Percentiles rank a stretch among this genome's conserved stretches.
phyloP scores from a whole-genome alignment of 2,329 filamentous ascomycete species.

The Verticillium zaregamsianum region DNA sequence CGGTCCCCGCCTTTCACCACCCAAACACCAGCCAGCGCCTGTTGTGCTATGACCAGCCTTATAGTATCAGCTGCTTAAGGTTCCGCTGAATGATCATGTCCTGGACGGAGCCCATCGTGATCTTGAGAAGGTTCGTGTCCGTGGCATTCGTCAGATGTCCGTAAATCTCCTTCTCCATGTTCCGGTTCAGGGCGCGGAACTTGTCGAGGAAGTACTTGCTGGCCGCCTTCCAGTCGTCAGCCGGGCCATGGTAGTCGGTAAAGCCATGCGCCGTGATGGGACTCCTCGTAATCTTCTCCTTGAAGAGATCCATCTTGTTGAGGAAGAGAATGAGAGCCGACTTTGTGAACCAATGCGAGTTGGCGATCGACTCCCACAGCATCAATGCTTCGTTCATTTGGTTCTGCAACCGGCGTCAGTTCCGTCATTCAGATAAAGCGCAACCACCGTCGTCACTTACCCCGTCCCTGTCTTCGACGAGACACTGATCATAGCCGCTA shows the following conservation, averaged over 20 bases:
- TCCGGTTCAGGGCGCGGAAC: slow-evolving; percentile 71
- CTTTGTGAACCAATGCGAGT: slow-evolving; percentile 81
- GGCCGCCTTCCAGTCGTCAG: slow-evolving; percentile 68
- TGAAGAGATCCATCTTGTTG: slow-evolving; percentile 86
- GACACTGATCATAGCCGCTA: slow-evolving; percentile 92
- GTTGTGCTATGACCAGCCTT: slow-evolving; percentile 19
- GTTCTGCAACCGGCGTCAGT: slow-evolving; percentile 48
- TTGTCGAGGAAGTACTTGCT: slow-evolving; percentile 81
- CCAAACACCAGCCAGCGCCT: not conserved
- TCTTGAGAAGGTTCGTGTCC: slow-evolving; percentile 73
- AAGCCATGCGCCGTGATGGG: slow-evolving; percentile 72
- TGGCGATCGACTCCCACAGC: slow-evolving; percentile 82
- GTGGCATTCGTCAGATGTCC: slow-evolving; percentile 60
- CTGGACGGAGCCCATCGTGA: slow-evolving; percentile 81
- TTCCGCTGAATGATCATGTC: slow-evolving; percentile 87
- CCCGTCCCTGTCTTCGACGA: slow-evolving; percentile 94
- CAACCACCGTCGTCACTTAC: slow-evolving; percentile 49
- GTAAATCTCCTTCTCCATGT: slow-evolving; percentile 60
- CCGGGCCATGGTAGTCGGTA: slow-evolving; percentile 71
- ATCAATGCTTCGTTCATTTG: slow-evolving; percentile 90
- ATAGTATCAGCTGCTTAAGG: slow-evolving; percentile 73
- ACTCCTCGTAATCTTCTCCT: slow-evolving; percentile 66
- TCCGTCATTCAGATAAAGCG: not conserved
- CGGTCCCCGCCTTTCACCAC: not conserved
- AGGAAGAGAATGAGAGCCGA: slow-evolving; percentile 80